A percentile compares a stretch with the other conserved stretches of the same genome.
Evolutionary conservation across 331 rosid genomes (phyloP).

Genomic region (Telfairia occidentalis): DNA sequence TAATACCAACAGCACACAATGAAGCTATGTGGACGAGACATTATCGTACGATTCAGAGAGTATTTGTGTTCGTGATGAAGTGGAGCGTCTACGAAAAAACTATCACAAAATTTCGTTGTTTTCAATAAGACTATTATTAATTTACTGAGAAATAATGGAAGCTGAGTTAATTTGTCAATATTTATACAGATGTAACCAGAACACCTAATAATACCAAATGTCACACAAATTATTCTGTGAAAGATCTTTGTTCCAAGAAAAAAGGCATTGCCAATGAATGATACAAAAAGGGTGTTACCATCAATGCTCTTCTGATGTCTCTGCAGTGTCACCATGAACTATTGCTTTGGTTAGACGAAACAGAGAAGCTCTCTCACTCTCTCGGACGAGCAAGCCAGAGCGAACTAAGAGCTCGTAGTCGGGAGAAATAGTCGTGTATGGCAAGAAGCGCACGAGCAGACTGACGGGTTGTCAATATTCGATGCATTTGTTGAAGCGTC

Average conservation of each 20-base stretch:
- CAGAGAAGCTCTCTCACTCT: not conserved
- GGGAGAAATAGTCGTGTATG: constrained; percentile 8
- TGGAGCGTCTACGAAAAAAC: not conserved
- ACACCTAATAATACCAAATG: not conserved
- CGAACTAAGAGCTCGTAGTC: constrained; percentile 18
- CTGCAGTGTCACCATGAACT: constrained; percentile 4
- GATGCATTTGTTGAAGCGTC: constrained; percentile 12
- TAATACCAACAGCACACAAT: not conserved
- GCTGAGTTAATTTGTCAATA: not conserved
- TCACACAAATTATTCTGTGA: not conserved
- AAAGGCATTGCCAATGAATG: constrained; percentile 9
- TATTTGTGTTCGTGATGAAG: not conserved
- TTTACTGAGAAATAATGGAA: constrained; percentile 2
- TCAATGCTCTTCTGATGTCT: not conserved
- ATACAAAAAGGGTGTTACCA: constrained; percentile 4
- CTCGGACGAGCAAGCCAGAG: constrained; percentile 14
- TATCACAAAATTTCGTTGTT: not conserved
- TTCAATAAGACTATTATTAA: not conserved
- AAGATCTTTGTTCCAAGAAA: constrained; percentile 1
- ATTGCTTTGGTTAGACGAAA: not conserved
- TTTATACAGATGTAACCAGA: constrained; percentile 9
- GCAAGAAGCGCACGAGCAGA: constrained; percentile 12
- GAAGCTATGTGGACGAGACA: no score
- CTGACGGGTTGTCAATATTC: constrained; percentile 9
- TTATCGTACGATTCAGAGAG: not conserved